Conservation (phyloP, 257 asterid genomes). For the Nicotiana benthamiana region DNA sequence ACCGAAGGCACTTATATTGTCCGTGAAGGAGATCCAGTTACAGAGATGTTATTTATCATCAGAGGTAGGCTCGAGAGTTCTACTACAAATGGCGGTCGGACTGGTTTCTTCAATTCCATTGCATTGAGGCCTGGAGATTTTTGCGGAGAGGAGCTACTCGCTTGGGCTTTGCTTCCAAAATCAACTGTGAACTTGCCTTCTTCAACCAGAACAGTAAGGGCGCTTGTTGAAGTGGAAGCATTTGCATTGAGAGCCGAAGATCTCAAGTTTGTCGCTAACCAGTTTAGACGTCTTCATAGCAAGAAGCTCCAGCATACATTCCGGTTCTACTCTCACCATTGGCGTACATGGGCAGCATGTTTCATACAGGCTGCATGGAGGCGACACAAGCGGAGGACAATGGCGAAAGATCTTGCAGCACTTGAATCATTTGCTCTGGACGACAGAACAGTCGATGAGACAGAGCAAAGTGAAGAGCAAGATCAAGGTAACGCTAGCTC, state of each 20-base stretch:
- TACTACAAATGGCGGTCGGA: conserved; percentile 86
- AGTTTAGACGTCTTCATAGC: conserved; percentile 89
- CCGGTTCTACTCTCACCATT: conserved; percentile 85
- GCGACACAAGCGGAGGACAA: conserved; percentile 56
- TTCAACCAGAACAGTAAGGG: conserved; percentile 79
- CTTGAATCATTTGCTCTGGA: conserved; percentile 50
- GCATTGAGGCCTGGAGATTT: conserved; percentile 81
- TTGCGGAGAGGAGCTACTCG: conserved; percentile 90
- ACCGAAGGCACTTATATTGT: conserved; percentile 76
- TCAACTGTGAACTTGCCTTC: conserved; percentile 69
- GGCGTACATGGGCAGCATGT: conserved; percentile 98
- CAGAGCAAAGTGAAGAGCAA: conserved; percentile 29
- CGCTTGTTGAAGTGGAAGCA: conserved; percentile 83
- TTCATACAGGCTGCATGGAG: conserved; percentile 87
- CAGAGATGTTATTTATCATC: conserved; percentile 89
- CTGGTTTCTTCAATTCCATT: conserved; percentile 80
- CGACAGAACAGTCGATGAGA: conserved; percentile 20
- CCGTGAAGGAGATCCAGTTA: conserved; percentile 94
- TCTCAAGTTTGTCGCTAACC: conserved; percentile 86
- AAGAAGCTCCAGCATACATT: conserved; percentile 88
- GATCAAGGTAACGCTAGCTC: conserved; percentile 15
- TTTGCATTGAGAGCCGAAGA: conserved; percentile 87
- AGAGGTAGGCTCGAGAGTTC: conserved; percentile 86
- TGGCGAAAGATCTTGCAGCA: conserved; percentile 58
- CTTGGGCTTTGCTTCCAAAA: conserved; percentile 92